phyloP scores from a whole-genome alignment of 2,329 filamentous ascomycete species.

The Fusarium sp. region DNA sequence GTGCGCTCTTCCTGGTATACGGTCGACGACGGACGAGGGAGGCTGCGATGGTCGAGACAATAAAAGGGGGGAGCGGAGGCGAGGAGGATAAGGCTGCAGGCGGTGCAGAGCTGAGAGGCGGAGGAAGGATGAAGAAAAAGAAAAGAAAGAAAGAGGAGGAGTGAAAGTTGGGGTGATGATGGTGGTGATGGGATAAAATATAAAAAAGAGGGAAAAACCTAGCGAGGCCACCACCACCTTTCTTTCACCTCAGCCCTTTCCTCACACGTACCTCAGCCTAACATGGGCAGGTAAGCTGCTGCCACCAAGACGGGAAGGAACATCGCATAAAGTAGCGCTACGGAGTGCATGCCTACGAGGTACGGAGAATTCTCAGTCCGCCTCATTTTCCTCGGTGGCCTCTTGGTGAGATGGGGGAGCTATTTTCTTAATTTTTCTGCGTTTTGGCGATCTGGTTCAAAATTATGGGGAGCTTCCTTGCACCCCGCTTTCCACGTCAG shows the following conservation, averaged over 20 bases:
- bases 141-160: constrained; percentile 29
- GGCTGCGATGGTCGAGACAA: constrained; percentile 32
- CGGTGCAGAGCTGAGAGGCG: constrained; percentile 13
- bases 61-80: constrained; percentile 23
- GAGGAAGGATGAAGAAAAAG: constrained; percentile 34
- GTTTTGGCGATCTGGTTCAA: constrained; percentile 42
- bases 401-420: constrained; percentile 32
- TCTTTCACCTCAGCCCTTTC: constrained; percentile 12
- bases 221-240: constrained; percentile 20
- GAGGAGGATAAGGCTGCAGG: constrained; percentile 21
- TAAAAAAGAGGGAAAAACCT: constrained; percentile 24
- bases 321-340: constrained; percentile 40
- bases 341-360: constrained; percentile 42
- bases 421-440: constrained; percentile 24
- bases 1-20: constrained; percentile 45
- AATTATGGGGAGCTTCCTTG: constrained; percentile 46
- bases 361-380: constrained; percentile 38
- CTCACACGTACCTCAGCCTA: constrained; percentile 41
- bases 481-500: constrained; percentile 38
- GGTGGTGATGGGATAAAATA: constrained; percentile 42
- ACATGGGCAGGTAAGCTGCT: constrained; percentile 28
- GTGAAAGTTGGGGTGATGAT: constrained; percentile 39
- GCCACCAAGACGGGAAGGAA: constrained; percentile 33
- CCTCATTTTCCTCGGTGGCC: constrained; percentile 19
- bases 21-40: constrained; percentile 37